Conservation (phyloP, 495 filamentous ascomycete species). For the Aspergillus leporis region DNA sequence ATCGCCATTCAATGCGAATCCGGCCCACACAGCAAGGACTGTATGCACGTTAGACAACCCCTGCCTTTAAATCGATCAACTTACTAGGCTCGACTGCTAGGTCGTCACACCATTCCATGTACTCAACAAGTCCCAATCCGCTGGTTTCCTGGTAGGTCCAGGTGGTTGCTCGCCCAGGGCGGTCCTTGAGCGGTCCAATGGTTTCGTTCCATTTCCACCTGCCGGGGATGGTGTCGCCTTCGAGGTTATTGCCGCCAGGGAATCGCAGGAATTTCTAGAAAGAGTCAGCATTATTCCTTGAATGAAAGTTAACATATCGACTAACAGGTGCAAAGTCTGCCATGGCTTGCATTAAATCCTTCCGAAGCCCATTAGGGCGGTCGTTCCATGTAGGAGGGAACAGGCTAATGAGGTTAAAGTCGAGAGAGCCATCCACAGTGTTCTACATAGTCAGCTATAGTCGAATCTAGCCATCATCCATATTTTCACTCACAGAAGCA, state of each 20-base stretch:
- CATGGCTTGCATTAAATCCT: slow-evolving; percentile 61
- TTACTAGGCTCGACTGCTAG: slow-evolving; percentile 55
- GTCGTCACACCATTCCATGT: slow-evolving; percentile 66
- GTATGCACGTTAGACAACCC: slow-evolving; percentile 6
- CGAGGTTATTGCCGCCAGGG: slow-evolving; percentile 68
- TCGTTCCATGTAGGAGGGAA: slow-evolving; percentile 64
- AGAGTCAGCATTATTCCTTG: slow-evolving; percentile 6
- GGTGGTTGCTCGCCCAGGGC: slow-evolving; percentile 59
- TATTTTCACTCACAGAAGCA: slow-evolving; percentile 32
- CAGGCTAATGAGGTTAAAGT: slow-evolving; percentile 66
- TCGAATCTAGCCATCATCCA: neutral
- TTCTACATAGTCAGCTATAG: slow-evolving; percentile 23
- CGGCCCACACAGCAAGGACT: slow-evolving; percentile 60
- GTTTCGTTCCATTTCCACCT: slow-evolving; percentile 71
- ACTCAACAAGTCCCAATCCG: slow-evolving; percentile 61
- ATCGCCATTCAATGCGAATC: slow-evolving; percentile 59
- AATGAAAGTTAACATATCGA: neutral
- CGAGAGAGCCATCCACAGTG: slow-evolving; percentile 49
- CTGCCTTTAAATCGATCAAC: neutral
- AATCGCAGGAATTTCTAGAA: slow-evolving; percentile 61
- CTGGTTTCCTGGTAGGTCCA: slow-evolving; percentile 63
- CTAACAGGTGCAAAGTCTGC: slow-evolving; percentile 42
- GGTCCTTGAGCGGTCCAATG: slow-evolving; percentile 61
- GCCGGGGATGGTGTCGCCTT: slow-evolving; percentile 51
- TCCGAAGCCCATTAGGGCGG: slow-evolving; percentile 62